These are phyloP conservation scores for Melanopsichium pennsylvanicum DNA, from an alignment of 1,284 basidiomycete species.

Conservation along the genomic window DNA sequence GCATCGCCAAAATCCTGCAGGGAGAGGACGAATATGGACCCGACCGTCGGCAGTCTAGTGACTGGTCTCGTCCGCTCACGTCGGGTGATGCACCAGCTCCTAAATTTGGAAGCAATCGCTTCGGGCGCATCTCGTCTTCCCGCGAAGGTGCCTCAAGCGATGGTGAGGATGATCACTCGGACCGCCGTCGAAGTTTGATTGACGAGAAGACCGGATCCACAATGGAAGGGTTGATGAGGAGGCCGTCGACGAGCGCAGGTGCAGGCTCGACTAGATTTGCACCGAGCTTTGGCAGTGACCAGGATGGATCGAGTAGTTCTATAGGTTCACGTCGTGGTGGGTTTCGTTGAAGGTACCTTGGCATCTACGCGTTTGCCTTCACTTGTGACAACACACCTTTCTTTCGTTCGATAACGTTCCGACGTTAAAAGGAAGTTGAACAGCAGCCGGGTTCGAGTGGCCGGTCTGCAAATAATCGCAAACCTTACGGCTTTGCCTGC, in stretches of 20 bases:
- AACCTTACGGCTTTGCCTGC: too few relatives aligned
- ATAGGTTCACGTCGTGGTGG: neutral
- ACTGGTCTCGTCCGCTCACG: slow-evolving; percentile 38
- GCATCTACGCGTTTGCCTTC: too few relatives aligned
- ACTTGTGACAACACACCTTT: too few relatives aligned
- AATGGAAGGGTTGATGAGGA: slow-evolving; percentile 15
- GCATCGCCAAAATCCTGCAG: slow-evolving; percentile 17
- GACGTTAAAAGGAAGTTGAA: too few relatives aligned
- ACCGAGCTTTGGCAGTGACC: slow-evolving; percentile 16
- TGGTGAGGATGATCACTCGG: slow-evolving; percentile 21
- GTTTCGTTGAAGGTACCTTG: too few relatives aligned
- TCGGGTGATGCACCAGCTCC: slow-evolving; percentile 30
- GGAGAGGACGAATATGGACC: slow-evolving; percentile 5
- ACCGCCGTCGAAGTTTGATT: slow-evolving; percentile 23
- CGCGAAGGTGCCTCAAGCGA: slow-evolving; percentile 20
- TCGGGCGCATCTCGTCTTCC: slow-evolving; percentile 12
- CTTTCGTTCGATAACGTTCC: too few relatives aligned
- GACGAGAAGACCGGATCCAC: slow-evolving; percentile 13
- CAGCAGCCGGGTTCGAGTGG: too few relatives aligned
- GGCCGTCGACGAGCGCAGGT: slow-evolving; percentile 44
- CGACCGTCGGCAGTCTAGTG: slow-evolving; percentile 5
- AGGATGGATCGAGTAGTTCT: slow-evolving; percentile 21
- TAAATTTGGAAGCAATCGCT: slow-evolving; percentile 17
- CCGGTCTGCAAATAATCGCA: too few relatives aligned
- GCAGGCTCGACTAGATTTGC: slow-evolving; percentile 37